phyloP scores from a whole-genome alignment of 257 asterid genomes.

The Solanum chmielewskii region DNA sequence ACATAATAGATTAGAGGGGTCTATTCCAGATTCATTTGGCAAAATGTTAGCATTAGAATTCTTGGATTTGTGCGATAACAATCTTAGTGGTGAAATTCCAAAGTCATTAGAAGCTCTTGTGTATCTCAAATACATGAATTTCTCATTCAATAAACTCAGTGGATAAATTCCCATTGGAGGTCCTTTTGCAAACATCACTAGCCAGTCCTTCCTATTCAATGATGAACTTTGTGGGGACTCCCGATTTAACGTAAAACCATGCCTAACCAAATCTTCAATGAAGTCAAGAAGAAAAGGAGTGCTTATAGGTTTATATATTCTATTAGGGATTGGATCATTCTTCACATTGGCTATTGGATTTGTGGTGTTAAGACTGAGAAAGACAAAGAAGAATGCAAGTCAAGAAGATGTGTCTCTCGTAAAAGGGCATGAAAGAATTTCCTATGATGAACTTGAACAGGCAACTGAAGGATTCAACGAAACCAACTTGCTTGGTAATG shows the following conservation, averaged over 20 bases:
- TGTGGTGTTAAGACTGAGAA: not conserved
- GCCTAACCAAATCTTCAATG: not conserved
- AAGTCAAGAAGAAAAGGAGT: not conserved
- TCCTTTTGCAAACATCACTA: not conserved
- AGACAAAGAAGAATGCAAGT: not conserved
- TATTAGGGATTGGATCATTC: not conserved
- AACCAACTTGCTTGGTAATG: not conserved
- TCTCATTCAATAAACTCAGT: not conserved
- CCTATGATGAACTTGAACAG: not conserved
- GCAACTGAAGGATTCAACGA: not conserved
- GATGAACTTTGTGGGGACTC: not conserved
- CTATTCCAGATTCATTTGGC: not conserved
- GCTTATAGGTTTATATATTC: rapidly evolving
- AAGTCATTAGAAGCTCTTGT: not conserved
- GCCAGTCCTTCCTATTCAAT: not conserved
- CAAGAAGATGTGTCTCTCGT: not conserved
- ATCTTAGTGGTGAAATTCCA: not conserved
- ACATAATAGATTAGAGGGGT: not conserved
- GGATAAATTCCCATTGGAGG: not conserved
- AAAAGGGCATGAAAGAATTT: not conserved
- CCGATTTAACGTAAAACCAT: not conserved
- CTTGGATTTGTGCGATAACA: not conserved
- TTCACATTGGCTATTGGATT: rapidly evolving
- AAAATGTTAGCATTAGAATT: not conserved
- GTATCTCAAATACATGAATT: not conserved